Conservation (phyloP, 345 rosid genomes). For the Aurinia saxatilis region DNA sequence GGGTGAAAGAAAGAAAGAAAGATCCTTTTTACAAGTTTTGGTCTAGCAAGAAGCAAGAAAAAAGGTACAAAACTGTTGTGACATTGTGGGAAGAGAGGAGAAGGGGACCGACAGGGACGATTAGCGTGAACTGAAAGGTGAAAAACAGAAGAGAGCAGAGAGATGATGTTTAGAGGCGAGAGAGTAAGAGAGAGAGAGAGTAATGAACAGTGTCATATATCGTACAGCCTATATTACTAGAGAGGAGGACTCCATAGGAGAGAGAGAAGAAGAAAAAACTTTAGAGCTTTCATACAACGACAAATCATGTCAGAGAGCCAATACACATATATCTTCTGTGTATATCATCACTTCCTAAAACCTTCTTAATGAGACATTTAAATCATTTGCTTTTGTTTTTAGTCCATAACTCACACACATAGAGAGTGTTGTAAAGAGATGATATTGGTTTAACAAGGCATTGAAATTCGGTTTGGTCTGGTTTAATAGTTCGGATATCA, state of each 20-base stretch:
- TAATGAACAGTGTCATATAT: no score
- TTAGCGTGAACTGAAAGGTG: conserved; percentile 69
- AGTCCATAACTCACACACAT: not conserved
- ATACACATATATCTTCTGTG: not conserved
- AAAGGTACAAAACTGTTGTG: not conserved
- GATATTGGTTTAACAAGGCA: not conserved
- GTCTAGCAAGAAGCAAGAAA: not conserved
- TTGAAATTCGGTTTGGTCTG: no score
- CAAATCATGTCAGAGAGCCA: conserved; percentile 19
- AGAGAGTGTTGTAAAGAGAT: not conserved
- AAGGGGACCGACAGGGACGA: conserved; percentile 46
- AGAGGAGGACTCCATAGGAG: conserved; percentile 11
- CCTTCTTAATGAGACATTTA: conserved; percentile 15
- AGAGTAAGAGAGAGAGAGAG: conserved; percentile 25
- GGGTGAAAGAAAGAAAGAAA: not conserved
- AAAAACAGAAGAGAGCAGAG: conserved; percentile 25
- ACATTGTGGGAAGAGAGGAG: conserved; percentile 19
- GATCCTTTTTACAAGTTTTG: not conserved
- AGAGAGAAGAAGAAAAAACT: conserved; percentile 18
- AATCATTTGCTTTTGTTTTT: conserved; percentile 4
- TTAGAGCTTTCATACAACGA: conserved; percentile 6
- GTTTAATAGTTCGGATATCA: no score
- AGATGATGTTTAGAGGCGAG: conserved; percentile 50
- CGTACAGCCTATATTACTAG: conserved; percentile 16
- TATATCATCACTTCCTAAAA: not conserved